Evolutionary conservation across 495 filamentous ascomycete genomes (phyloP).

Genomic region (Lasiosphaeria ovina): DNA sequence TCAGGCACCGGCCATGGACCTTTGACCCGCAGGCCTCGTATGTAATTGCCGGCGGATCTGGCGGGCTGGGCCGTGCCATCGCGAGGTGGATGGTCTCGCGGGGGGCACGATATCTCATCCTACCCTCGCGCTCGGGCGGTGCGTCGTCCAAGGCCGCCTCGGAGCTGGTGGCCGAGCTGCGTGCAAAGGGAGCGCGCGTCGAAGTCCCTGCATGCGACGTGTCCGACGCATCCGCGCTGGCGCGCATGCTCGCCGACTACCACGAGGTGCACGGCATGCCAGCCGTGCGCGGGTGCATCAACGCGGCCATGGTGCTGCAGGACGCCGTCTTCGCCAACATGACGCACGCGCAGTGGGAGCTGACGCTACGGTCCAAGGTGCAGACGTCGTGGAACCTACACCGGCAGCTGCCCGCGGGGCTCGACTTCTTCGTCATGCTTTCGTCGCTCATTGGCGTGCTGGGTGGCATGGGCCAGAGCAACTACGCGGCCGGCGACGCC

Average conservation of each 20-base stretch:
- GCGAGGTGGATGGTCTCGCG: constrained; percentile 44
- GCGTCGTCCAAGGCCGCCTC: constrained; percentile 16
- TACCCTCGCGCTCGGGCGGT: constrained; percentile 41
- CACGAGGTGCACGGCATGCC: constrained; percentile 36
- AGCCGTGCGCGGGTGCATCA: constrained; percentile 53
- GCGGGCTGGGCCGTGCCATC: constrained; percentile 55
- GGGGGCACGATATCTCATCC: constrained; percentile 49
- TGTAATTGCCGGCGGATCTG: constrained; percentile 52
- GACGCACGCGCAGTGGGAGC: constrained; percentile 40
- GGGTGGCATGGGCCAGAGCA: constrained; percentile 23
- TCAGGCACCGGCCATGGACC: constrained; percentile 21
- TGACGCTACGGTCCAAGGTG: constrained; percentile 37
- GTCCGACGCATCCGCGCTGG: constrained; percentile 17
- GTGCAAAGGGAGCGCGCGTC: constrained; percentile 24
- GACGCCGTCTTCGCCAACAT: constrained; percentile 52
- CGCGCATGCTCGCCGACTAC: constrained; percentile 25
- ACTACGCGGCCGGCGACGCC: constrained; percentile 57
- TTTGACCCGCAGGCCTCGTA: constrained; percentile 37
- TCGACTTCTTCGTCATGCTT: constrained; percentile 12
- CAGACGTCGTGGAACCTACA: constrained; percentile 5
- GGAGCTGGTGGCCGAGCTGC: constrained; percentile 25
- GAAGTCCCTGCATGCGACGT: constrained; percentile 40
- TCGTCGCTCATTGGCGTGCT: constrained; percentile 1
- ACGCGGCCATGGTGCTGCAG: constrained; percentile 27
- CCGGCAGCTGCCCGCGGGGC: neutral